Conservation (phyloP, 352 stramenopile genomes). For the Ophiocytium majus region DNA sequence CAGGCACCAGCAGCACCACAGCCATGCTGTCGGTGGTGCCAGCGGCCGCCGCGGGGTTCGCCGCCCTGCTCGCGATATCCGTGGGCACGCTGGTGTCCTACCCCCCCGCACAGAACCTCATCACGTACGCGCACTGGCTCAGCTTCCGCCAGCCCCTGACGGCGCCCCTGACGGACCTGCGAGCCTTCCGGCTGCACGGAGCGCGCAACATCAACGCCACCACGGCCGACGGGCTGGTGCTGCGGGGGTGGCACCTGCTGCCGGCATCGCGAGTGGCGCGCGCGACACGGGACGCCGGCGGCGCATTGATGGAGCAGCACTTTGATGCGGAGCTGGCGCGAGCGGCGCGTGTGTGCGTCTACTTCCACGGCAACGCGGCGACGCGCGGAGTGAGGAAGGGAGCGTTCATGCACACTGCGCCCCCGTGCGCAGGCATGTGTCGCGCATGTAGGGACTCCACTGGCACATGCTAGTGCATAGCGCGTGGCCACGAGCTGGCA, state of each 20-base stretch:
- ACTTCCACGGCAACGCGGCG: constrained; percentile 50
- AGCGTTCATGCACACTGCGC: too few relatives aligned
- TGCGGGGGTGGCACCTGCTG: constrained; percentile 46
- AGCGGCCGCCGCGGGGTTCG: neutral
- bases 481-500: too few relatives aligned
- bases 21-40: neutral
- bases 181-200: constrained; percentile 23
- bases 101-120: neutral
- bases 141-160: neutral
- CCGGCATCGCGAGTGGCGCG: neutral
- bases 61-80: neutral
- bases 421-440: too few relatives aligned
- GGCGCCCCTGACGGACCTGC: constrained; percentile 31
- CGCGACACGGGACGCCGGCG: neutral
- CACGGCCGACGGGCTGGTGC: constrained; percentile 32
- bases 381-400: constrained; percentile 27
- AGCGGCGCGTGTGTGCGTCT: constrained; percentile 26
- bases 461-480: too few relatives aligned
- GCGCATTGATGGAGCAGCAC: neutral
- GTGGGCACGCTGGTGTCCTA: neutral
- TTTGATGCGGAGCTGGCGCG: constrained; percentile 15
- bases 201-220: constrained; percentile 45
- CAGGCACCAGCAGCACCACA: too few relatives aligned
- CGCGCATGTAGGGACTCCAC: too few relatives aligned
- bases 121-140: constrained; percentile 26